Evolutionary conservation across 23 red algal genomes (phyloP), one percentile per base, ranked within the genome.

Genomic region (Gracilaria domingensis): DNA sequence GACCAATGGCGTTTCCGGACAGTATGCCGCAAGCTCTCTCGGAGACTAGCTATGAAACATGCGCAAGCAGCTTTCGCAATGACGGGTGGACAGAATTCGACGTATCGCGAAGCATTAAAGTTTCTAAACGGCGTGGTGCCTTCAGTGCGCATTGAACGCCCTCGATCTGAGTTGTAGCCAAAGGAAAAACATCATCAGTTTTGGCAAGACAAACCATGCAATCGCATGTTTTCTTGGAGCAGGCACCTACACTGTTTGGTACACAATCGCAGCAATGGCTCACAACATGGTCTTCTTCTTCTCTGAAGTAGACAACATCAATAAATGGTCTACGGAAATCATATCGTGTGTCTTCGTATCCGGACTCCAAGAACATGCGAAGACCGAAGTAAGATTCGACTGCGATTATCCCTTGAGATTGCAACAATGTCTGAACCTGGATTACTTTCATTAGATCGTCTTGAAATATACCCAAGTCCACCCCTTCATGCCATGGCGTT

Each of bases 231-330:
- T 75, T 93, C 70, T 93, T 93, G 1, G 90, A 75, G 48, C 90
- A 93, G 28, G 49, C 61, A 14, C 57, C 25, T 11, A 86, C 37
- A 20, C 28, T 70, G 38, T 33, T 81, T 55, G 81, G 90, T 20
- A n/a, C 90, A 53, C 90, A 93, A 49, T 93, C 90, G 54, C 90
- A 93, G 38, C 90, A 93, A 66, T 69, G 47, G 28, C 81, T 86
- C 17, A 93, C 66, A 59, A 76, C 45, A 34, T 64, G 17, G 20
- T 34, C 67, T 24, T 57, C 49, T 44, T 93, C 79, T 35, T 66
- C 45, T 48, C 59, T 35, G 49, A 86, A 74, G 17, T 85, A 86
- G 28, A 93, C 58, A 56, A 93, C 29, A 24, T 85, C 90, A 57
- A 93, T 50, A 62, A 86, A 93, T 2, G 90, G 90, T 25, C 35